Base-by-base conservation (phyloP, 31 red algal genomes). In the Asparagopsis taxiformis region DNA sequence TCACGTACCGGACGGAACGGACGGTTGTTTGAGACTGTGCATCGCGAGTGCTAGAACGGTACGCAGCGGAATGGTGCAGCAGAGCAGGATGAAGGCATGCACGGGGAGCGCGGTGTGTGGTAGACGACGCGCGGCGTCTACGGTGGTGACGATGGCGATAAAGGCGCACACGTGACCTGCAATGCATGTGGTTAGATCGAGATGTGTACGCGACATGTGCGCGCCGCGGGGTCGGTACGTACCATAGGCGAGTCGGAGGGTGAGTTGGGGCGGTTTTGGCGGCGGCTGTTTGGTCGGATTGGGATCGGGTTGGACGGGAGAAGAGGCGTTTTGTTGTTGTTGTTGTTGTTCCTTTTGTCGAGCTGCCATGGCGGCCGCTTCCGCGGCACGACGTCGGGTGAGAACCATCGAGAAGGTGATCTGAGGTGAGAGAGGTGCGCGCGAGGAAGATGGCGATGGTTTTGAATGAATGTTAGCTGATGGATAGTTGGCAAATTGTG, bases 51-150 rank as follows among this genome's bases (percentile, higher is more conserved):
- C 65, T 0, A 82, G 26, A n/a, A 82, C 38, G 35, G 55, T 49
- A 21, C 65, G 64, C 3, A 70, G 37, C 15, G 78, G 78, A 46
- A 82, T 54, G 55, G 39, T 38, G 63, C 78, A 82, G 23, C 46
- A 29, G 7, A 70, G 31, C 65, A 82, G 31, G 38, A 46, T 52
- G 37, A 82, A 29, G 5, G 78, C 78, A 71, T 82, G 65, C 5
- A 30, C 28, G 19, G 63, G 41, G 7, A 80, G 24, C n/a, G 49
- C 1, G 44, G 41, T 48, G 3, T 21, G 22, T 21, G 39, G 1
- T 35, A 17, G n/a, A 5, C 21, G 26, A 16, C 26, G 26, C 0
- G 63, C 60, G 1, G 46, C 75, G 46, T 80, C 44, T 31, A 58
- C 50, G 13, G 59, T 28, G 1, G 39, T 36, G 13, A 35, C 16